Evolutionary conservation across 2,329 filamentous ascomycete genomes (phyloP).

Genomic region (Lachnellula occidentalis): DNA sequence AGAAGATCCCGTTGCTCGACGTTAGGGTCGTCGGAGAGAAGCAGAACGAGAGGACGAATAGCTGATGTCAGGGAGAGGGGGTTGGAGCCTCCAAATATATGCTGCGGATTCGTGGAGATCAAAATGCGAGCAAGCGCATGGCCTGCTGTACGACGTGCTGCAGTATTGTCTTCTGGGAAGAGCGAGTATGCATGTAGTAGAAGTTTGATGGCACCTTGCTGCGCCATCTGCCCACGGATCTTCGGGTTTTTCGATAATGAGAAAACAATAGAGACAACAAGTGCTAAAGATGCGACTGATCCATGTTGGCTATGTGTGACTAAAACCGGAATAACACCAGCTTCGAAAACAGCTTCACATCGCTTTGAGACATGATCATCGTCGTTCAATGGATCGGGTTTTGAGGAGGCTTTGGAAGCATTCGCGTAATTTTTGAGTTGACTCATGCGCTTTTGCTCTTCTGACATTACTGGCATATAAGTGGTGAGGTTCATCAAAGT

Average conservation of each 20-base stretch:
- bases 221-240: conserved; percentile 73
- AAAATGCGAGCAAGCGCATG: conserved; percentile 81
- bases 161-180: conserved; percentile 48
- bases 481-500: conserved; percentile 80
- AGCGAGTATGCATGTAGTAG: conserved; percentile 65
- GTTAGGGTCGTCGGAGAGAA: conserved; percentile 61
- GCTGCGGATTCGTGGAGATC: conserved; percentile 77
- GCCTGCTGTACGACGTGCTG: conserved; percentile 55
- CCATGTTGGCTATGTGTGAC: conserved; percentile 69
- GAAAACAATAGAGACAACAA: conserved; percentile 72
- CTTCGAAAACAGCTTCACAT: conserved; percentile 73
- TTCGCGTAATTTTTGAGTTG: conserved; percentile 95
- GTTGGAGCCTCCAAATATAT: conserved; percentile 76
- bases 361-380: conserved; percentile 70
- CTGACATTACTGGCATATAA: conserved; percentile 71
- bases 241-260: conserved; percentile 69
- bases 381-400: conserved; percentile 64
- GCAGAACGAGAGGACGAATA: conserved; percentile 73
- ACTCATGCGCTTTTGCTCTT: conserved; percentile 87
- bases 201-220: conserved; percentile 88
- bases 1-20: conserved; percentile 69
- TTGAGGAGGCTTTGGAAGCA: conserved; percentile 61
- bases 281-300: conserved; percentile 63
- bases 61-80: conserved; percentile 70
- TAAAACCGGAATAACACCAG: conserved; percentile 70